These are phyloP conservation scores for Colletotrichum sp. DNA, from an alignment of 2,329 filamentous ascomycete genomes.

Conservation along the genomic window DNA sequence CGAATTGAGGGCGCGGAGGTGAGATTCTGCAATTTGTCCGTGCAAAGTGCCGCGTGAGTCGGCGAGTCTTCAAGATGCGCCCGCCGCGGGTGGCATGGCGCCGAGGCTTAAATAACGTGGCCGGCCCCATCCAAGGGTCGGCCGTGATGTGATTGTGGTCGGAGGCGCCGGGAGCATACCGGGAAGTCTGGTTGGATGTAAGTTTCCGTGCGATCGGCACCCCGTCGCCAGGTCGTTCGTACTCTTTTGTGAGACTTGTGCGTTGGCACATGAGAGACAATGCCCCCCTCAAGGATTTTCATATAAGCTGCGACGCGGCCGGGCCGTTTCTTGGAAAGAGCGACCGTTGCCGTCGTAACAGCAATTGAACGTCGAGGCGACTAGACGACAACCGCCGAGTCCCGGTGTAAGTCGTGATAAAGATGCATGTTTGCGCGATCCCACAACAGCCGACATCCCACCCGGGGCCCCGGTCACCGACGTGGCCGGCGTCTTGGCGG, in stretches of 20 bases:
- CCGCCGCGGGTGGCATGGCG: background rate
- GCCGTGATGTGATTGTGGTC: background rate
- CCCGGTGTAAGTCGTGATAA: background rate
- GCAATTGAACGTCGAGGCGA: background rate
- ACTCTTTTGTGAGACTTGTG: background rate
- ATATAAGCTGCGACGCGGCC: background rate
- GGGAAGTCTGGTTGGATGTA: background rate
- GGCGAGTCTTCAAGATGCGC: background rate
- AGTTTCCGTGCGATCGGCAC: background rate
- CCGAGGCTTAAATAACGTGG: background rate
- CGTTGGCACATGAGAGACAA: background rate
- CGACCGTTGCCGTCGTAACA: no score
- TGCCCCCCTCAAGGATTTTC: background rate
- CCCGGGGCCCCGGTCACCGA: background rate
- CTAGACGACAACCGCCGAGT: background rate
- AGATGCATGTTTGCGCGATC: slow-evolving; percentile 14
- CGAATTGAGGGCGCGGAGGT: background rate
- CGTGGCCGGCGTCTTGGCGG: background rate
- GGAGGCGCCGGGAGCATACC: background rate
- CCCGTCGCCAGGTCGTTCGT: background rate
- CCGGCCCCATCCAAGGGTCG: background rate
- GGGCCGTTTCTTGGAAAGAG: no score
- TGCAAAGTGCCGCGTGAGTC: background rate
- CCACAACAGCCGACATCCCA: background rate
- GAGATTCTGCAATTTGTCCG: background rate